Percentiles rank a stretch among this genome's conserved stretches.
phyloP scores from a whole-genome alignment of 1,284 basidiomycete species.

The Sporisorium sorghi region DNA sequence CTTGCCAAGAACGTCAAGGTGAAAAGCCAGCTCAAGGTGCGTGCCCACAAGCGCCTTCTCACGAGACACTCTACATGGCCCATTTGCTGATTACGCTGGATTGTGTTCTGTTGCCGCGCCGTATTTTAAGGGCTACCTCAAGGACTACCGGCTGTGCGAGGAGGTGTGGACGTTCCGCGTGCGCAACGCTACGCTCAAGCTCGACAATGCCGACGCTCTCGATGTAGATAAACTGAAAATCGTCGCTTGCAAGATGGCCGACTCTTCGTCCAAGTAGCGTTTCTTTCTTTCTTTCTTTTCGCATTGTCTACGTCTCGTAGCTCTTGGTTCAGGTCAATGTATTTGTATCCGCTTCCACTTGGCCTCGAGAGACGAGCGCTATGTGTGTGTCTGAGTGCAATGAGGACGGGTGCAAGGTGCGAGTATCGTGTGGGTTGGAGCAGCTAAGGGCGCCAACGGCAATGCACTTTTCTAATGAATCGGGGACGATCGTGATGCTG shows the following conservation, averaged over 20 bases:
- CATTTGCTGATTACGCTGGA: too few relatives aligned
- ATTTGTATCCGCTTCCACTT: too few relatives aligned
- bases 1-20: slow-evolving; percentile 65
- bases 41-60: too few relatives aligned
- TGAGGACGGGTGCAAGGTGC: too few relatives aligned
- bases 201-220: slow-evolving; percentile 66
- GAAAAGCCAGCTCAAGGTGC: slow-evolving; percentile 62
- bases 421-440: too few relatives aligned
- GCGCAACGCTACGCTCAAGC: slow-evolving; percentile 64
- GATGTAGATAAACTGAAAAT: slow-evolving; percentile 65
- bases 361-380: too few relatives aligned
- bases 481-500: too few relatives aligned
- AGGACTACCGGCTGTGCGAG: slow-evolving; percentile 66
- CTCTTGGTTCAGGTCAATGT: background rate
- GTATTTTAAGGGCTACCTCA: slow-evolving; percentile 60
- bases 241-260: slow-evolving; percentile 68
- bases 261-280: slow-evolving; percentile 33
- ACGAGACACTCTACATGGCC: too few relatives aligned
- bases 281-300: background rate
- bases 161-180: slow-evolving; percentile 69
- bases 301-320: too few relatives aligned
- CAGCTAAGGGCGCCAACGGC: background rate
- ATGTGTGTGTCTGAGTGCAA: too few relatives aligned
- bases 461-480: background rate
- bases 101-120: slow-evolving; percentile 1